Base-by-base conservation (phyloP, 2,329 filamentous ascomycete genomes). In the Aspergillus clavatus region DNA sequence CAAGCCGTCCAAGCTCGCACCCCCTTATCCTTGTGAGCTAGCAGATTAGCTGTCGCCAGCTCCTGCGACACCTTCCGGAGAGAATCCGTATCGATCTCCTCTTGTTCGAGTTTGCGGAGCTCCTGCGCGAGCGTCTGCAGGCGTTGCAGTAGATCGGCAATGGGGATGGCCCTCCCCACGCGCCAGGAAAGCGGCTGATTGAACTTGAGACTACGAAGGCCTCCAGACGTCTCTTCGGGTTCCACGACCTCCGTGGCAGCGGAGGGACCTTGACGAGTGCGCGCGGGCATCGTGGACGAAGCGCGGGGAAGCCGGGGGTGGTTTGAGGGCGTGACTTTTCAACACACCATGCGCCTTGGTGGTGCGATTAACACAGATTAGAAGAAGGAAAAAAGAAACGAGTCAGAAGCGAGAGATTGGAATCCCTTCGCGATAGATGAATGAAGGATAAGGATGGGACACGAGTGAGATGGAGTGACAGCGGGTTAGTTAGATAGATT, bases 11-110 rank as follows among this genome's bases (percentile, higher is more conserved):
- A 95, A 21, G 93, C 91, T 67, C 87, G 86, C 53, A 98, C 89
- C 45, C 93, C 93, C 54, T 84, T 86, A 67, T 98, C 93, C 72
- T 95, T 95, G 71, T 98, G 93, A 48, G 81, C 82, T 38, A 98
- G 72, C 19, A 98, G 75, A 60, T 93, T 89, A 50, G 84, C 82
- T 52, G 84, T 83, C 5, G 84, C 88, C 36, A 98, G 78, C 59
- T 95, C 87, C 62, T 89, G 86, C 42, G 91, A 88, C 51, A 95
- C 87, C 40, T 84, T 83, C 50, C 78, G 81, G 53, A 97, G 77
- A n/a, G 89, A 90, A n/a, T 86, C 81, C 56, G 86, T 81, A 48
- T 95, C 83, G 46, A 85, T 82, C 46, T 85, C 84, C 58, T 95
- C 90, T 68, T 97, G 90, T 50, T 95, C 90, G 60, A 95, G 80